These are phyloP conservation scores for Cyberlindnera misumaiensis DNA, from an alignment of 805 yeast genomes.

Conservation along the genomic window DNA sequence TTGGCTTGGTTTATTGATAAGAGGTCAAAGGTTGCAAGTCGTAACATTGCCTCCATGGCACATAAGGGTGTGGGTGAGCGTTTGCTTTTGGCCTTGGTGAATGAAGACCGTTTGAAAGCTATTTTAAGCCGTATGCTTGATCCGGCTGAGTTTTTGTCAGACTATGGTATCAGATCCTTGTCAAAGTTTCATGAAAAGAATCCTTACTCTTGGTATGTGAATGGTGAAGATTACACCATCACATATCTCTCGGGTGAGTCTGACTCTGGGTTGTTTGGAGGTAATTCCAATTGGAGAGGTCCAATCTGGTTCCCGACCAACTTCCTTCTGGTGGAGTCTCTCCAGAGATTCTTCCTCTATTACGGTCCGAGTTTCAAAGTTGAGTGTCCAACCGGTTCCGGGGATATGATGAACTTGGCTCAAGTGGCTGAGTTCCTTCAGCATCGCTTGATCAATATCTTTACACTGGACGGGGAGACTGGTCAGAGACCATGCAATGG, in stretches of 20 bases:
- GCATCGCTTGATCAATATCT: constrained; percentile 74
- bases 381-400: constrained; percentile 84
- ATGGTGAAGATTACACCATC: constrained; percentile 65
- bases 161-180: constrained; percentile 80
- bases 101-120: constrained; percentile 68
- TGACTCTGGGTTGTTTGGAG: constrained; percentile 91
- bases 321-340: constrained; percentile 76
- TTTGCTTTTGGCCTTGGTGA: constrained; percentile 69
- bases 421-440: constrained; percentile 88
- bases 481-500: constrained; percentile 78
- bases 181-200: constrained; percentile 80
- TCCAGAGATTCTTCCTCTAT: constrained; percentile 81
- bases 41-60: constrained; percentile 83
- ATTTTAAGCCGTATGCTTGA: constrained; percentile 78
- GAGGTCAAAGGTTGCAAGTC: constrained; percentile 57
- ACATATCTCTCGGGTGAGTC: constrained; percentile 83
- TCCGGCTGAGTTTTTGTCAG: constrained; percentile 78
- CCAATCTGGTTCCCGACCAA: constrained; percentile 96
- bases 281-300: constrained; percentile 96
- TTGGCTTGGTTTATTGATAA: constrained; percentile 79
- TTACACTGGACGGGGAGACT: constrained; percentile 55
- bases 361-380: constrained; percentile 82
- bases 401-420: constrained; percentile 67
- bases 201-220: constrained; percentile 79
- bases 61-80: constrained; percentile 76